Base-by-base conservation (phyloP, 257 asterid genomes). In the Fraxinus cuspidata region DNA sequence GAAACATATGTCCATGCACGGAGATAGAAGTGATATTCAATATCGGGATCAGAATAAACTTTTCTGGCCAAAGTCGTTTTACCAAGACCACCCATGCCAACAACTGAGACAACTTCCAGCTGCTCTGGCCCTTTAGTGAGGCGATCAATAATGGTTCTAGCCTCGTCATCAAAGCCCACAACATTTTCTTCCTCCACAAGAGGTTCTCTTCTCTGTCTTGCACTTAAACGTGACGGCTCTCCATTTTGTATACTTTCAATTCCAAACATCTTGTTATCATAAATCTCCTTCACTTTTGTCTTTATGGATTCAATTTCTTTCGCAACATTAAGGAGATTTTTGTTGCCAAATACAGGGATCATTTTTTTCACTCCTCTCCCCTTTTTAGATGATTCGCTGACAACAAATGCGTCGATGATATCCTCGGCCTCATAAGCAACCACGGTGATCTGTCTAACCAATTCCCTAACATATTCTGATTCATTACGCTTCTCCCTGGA, bases 361-460 rank as follows among this genome's bases (percentile, higher is more conserved):
- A 71, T 42, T 60, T 34, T 78, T 34, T 0, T 32, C 74, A 87
- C 0, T 28, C 72, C 77, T 73, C 85, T 82, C 25, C 87, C 80
- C 80, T 81, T 84, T 60, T 83, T 84, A 79, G 74, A 34, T 2
- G 85, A 79, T 5, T 81, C 87, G 58, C 76, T 73, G 42, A 83
- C 85, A 21, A 86, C 88, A 25, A 86, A 84, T 0, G 67, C 76
- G 73, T 86, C 88, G 10, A 84, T 79, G 71, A 84, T 83, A 35
- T 84, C 90, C 80, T 84, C 90, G 12, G 90, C 90, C 74, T 87
- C 87, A 74, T 81, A 84, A 2, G 87, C 76, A 31, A 84, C 87
- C 21, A 75, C 82, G 5, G 84, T 83, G 83, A 87, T 87, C 40
- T 87, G 90, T 31, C 85, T 81, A 16, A 84, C 88, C 8, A 84